Percentiles rank a stretch among this genome's conserved stretches.
Conservation (phyloP, 1,139 yeast species). For the Kodamaea fungicola region DNA sequence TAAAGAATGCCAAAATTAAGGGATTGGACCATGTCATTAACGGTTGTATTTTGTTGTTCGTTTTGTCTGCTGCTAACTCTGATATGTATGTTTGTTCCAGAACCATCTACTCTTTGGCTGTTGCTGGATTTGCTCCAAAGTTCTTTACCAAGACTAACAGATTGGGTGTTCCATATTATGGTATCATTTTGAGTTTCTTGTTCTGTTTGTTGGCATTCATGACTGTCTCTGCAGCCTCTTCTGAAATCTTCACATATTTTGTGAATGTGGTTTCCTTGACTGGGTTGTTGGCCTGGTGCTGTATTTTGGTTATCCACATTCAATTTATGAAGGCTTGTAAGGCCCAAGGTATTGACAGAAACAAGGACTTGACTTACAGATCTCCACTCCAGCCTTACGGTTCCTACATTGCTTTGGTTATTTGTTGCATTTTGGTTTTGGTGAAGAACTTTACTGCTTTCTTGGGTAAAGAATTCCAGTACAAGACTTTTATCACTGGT, state of each 20-base stretch:
- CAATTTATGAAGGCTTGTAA: constrained; percentile 61
- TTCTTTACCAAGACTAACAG: constrained; percentile 55
- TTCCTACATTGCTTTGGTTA: constrained; percentile 52
- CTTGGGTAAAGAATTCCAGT: constrained; percentile 51
- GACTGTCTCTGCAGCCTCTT: constrained; percentile 21
- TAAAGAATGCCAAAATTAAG: constrained; percentile 38
- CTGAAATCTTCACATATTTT: constrained; percentile 24
- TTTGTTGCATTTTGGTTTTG: constrained; percentile 54
- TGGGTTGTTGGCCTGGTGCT: constrained; percentile 28
- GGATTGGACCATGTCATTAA: constrained; percentile 47
- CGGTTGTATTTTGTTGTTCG: constrained; percentile 44
- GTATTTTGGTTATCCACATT: constrained; percentile 48
- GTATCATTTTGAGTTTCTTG: constrained; percentile 32
- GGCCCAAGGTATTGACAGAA: constrained; percentile 54
- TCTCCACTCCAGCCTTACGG: constrained; percentile 72
- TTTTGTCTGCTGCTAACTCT: constrained; percentile 46
- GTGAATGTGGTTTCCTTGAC: constrained; percentile 28
- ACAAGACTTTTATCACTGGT: constrained; percentile 68
- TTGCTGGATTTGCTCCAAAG: constrained; percentile 43
- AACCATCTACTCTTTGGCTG: constrained; percentile 42
- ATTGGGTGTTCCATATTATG: constrained; percentile 59
- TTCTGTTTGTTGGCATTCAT: constrained; percentile 29
- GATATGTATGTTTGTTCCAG: constrained; percentile 49
- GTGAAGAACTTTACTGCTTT: constrained; percentile 76
- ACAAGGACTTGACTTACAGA: constrained; percentile 48